Base-by-base conservation (phyloP, 163 green algal species). In the Coccomyxa subellipsoidea region DNA sequence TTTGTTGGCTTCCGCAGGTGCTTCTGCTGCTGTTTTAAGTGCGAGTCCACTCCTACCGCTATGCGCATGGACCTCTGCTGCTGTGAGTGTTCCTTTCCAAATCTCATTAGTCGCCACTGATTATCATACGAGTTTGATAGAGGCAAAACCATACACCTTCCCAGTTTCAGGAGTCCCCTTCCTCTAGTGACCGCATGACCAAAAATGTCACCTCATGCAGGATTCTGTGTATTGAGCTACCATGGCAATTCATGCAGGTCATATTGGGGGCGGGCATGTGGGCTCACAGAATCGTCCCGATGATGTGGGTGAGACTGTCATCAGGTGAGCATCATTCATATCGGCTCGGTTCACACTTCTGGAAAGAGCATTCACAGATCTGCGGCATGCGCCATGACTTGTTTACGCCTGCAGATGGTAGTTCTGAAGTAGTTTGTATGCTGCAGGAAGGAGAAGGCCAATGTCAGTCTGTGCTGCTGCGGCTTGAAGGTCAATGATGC, bases 391-490 rank as follows among this genome's bases (percentile, higher is more conserved):
- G 21, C 21, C 15, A 1, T 59, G 47, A 59, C 23, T 18, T 59
- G 47, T 59, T 1, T 59, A 59, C 47, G 21, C 23, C 23, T 59
- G 47, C 47, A 59, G 1, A 27, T 59, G 47, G 47, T 12, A 27
- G 2, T 1, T 27, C 21, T 7, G 2, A 18, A 18, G 4, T 18
- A 59, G 23, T 18, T 18, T 59, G 47, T 7, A 12, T 59, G 47
- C n/a, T 66, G 66, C 66, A 73, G 66, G 66, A 73, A 73, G 21
- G 66, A 73, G 27, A 73, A 73, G 66, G 66, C 66, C 29, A 73
- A 73, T 23, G 10, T 73, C 29, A 34, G 32, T n/a, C 66, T 73
- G 66, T 73, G 66, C 66, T 73, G 66, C 66, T 73, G 66, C 8
- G 66, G 66, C 8, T n/a, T 73, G 21, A 73, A 73, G 27, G 66